These are phyloP conservation scores for Vicia faba DNA, from an alignment of 306 rosid species.

Conservation along the genomic window DNA sequence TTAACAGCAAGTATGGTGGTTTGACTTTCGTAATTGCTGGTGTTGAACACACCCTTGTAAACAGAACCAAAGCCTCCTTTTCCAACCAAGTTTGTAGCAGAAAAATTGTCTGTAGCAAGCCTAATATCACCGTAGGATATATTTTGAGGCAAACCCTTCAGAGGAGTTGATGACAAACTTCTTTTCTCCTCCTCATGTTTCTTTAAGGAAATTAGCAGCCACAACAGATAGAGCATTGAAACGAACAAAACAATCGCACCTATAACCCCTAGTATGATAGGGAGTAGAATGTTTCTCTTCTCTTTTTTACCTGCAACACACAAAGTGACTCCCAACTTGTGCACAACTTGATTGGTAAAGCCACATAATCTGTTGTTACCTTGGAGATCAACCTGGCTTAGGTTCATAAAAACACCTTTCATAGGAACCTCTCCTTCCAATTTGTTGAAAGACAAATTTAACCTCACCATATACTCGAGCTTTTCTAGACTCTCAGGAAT, in stretches of 20 bases:
- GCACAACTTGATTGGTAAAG: conserved; percentile 34
- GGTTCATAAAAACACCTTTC: conserved; percentile 44
- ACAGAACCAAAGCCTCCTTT: conserved; percentile 83
- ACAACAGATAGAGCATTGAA: conserved; percentile 24
- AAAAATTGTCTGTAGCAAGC: conserved; percentile 79
- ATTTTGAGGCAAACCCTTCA: conserved; percentile 35
- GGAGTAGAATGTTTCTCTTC: conserved; percentile 22
- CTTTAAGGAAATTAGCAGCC: conserved; percentile 16
- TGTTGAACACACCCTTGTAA: conserved; percentile 66
- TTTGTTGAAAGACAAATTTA: conserved; percentile 51
- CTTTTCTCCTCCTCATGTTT: conserved; percentile 17
- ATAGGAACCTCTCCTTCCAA: conserved; percentile 48
- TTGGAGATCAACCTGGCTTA: conserved; percentile 34
- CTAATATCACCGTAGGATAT: conserved; percentile 62
- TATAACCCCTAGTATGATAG: conserved; percentile 35
- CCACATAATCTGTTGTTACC: conserved; percentile 46
- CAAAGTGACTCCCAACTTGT: conserved; percentile 20
- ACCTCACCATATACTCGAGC: conserved; percentile 18
- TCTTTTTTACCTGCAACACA: conserved; percentile 31
- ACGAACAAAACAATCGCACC: conserved; percentile 29
- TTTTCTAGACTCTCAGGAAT: conserved; percentile 45
- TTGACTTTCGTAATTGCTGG: conserved; percentile 52
- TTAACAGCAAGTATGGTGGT: conserved; percentile 46
- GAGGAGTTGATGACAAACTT: background rate
- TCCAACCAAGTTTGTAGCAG: conserved; percentile 73